Evolutionary conservation across 441 rosid species (phyloP), one percentile per base, ranked within the genome.

Genomic region (Dalechampia spathulata): DNA sequence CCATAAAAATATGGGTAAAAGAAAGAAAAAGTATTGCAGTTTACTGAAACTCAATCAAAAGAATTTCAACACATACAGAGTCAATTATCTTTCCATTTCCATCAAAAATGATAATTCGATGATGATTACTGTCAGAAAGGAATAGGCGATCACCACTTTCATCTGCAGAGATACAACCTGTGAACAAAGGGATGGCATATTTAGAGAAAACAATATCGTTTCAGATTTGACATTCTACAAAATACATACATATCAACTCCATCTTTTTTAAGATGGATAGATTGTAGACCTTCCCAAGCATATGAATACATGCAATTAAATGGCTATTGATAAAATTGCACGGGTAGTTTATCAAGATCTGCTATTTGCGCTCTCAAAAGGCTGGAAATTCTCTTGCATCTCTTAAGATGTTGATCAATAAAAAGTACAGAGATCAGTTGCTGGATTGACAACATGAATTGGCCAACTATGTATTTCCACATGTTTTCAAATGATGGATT

Each of bases 51-150:
- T 26, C 28, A 63, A 51, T 20, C 34, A 45, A 26, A 36, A 49
- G 26, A 61, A 62, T 30, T 52, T 39, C 21, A 22, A 53, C 49
- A 83, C 99, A 63, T 79, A 90, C 97, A 67, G 83, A 80, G 54
- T 93, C 95, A 60, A 87, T 68, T 66, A 90, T 78, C 72, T 75
- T 78, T 61, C 99, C 97, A 44, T 45, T 67, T 41, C 68, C 74
- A 49, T 83, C 80, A 44, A 62, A 66, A 54, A 87, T 64, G 44
- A 93, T 76, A 54, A 93, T 74, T 25, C 99, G 93, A 72, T 93
- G 99, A 81, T 93, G 96, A 71, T 90, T 90, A 78, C 80, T 79
- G 78, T 93, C 99, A 38, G 99, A 93, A 65, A 93, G 75, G 70
- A 90, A 90, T 53, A 93, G 57, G 32, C 80, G 80, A 57, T 66